phyloP scores from a whole-genome alignment of 805 yeast species.

The Ogataea paraovalis region DNA sequence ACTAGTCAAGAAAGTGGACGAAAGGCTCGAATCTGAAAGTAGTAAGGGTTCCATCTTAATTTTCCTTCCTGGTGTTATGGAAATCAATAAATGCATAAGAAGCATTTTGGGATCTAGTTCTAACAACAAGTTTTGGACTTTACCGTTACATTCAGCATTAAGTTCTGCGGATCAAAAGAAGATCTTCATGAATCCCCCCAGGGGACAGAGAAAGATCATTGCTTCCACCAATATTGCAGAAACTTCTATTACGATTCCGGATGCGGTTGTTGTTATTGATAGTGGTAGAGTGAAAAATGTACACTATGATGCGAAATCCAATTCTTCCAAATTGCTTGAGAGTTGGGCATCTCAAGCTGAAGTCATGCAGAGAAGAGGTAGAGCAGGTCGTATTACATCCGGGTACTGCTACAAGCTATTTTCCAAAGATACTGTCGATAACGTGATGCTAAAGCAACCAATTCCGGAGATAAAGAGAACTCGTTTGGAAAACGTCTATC shows the following conservation, averaged over 20 bases:
- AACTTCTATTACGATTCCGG: constrained; percentile 94
- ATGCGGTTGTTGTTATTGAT: constrained; percentile 88
- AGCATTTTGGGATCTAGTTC: constrained; percentile 19
- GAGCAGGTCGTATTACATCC: constrained; percentile 91
- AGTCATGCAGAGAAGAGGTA: constrained; percentile 86
- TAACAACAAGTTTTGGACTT: constrained; percentile 33
- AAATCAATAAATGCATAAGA: constrained; percentile 65
- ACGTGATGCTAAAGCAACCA: constrained; percentile 64
- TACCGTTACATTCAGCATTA: constrained; percentile 88
- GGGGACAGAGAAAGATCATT: constrained; percentile 66
- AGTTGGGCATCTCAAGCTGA: constrained; percentile 90
- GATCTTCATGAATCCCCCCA: constrained; percentile 59
- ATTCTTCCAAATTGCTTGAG: constrained; percentile 70
- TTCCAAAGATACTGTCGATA: constrained; percentile 55
- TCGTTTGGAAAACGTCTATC: constrained; percentile 74
- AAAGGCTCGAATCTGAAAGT: constrained; percentile 35
- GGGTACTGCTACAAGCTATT: constrained; percentile 83
- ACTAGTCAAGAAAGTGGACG: constrained; percentile 52
- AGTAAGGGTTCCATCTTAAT: constrained; percentile 73
- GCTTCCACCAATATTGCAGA: constrained; percentile 94
- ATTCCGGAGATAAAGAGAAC: constrained; percentile 87
- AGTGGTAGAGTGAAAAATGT: constrained; percentile 80
- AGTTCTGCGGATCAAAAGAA: constrained; percentile 76
- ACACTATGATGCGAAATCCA: constrained; percentile 61
- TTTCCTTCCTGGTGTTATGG: constrained; percentile 88